Conservation (phyloP, 163 green algal genomes). For the Prototheca wickerhamii region DNA sequence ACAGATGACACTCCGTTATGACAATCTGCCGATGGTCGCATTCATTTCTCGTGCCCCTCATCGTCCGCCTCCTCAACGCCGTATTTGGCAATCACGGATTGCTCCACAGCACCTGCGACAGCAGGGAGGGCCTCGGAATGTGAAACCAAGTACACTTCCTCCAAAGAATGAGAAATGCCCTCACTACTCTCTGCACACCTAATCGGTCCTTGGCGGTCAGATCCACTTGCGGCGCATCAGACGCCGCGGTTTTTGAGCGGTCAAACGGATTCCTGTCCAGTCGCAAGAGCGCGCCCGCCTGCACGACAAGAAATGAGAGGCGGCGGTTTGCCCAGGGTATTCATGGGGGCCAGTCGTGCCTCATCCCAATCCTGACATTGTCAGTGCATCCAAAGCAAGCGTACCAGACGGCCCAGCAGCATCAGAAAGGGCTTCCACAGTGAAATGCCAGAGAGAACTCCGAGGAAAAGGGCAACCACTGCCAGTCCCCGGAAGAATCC, state of each 20-base stretch:
- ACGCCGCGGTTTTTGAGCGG: not conserved
- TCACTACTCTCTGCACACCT: not conserved
- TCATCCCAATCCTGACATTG: slow-evolving; percentile 1
- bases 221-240: not conserved
- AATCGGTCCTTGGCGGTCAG: slow-evolving; percentile 9
- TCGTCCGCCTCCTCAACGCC: not conserved
- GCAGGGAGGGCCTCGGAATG: too few species aligned
- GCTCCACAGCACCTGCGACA: slow-evolving; percentile 10
- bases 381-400: too few species aligned
- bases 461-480: not conserved
- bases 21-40: not conserved
- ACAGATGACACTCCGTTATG: not conserved
- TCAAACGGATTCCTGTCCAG: slow-evolving; percentile 7
- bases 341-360: not conserved
- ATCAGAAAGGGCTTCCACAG: too few species aligned
- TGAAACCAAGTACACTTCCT: not conserved
- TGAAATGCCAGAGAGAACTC: too few species aligned
- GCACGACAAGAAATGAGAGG: not conserved
- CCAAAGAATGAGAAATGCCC: not conserved
- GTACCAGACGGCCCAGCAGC: too few species aligned
- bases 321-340: not conserved
- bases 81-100: slow-evolving; percentile 13
- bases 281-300: slow-evolving; percentile 2
- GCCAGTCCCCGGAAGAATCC: not conserved
- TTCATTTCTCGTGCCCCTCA: slow-evolving; percentile 1